Base-by-base conservation (phyloP, 23 red algal genomes). In the Cyanidiococcus yangmingshanensis region DNA sequence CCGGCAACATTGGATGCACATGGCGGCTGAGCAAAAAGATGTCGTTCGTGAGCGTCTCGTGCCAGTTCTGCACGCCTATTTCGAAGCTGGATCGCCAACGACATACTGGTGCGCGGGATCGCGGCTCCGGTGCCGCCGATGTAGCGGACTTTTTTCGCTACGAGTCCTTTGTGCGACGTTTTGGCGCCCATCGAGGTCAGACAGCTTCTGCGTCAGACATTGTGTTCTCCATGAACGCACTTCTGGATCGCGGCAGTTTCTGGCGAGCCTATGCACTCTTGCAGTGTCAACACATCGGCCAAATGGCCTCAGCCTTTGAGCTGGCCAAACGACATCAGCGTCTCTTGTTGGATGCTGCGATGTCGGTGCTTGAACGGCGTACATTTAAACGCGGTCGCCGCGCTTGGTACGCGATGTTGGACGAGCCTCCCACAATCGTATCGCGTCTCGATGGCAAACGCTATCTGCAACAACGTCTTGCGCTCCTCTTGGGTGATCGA, bases 1-100 rank as follows among this genome's bases (percentile, higher is more conserved):
- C 38, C 30, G 79, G 39, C 92, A 96, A 58, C 71, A 75, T 39
- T 96, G 92, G 92, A 83, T 78, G 74, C 87, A 96, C 58, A 87
- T 96, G 84, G 76, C 80, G 40, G 75, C 79, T 45, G 58, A 83
- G 74, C 40, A 74, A 63, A 88, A 89, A 59, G 37, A 79, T 21
- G 84, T 79, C 3, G 71, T 95, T 51, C 81, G 87, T 30, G 57
- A 75, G 0, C 75, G 63, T 25, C 63, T 71, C 7, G 27, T 35
- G 7, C 63, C 45, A 54, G 45, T 54, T 7, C 21, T 54, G 21
- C 21, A 21, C 45, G 21, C 45, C 45, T 54, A 54, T 54, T 54
- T n/a, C n/a, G n/a, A n/a, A n/a, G n/a, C n/a, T n/a, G n/a, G n/a
- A n/a, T n/a, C n/a, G n/a, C n/a, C n/a, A n/a, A n/a, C n/a, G n/a